These are phyloP conservation scores for Penicillium hesseltinei DNA, from an alignment of 2,329 filamentous ascomycete species.

Conservation along the genomic window DNA sequence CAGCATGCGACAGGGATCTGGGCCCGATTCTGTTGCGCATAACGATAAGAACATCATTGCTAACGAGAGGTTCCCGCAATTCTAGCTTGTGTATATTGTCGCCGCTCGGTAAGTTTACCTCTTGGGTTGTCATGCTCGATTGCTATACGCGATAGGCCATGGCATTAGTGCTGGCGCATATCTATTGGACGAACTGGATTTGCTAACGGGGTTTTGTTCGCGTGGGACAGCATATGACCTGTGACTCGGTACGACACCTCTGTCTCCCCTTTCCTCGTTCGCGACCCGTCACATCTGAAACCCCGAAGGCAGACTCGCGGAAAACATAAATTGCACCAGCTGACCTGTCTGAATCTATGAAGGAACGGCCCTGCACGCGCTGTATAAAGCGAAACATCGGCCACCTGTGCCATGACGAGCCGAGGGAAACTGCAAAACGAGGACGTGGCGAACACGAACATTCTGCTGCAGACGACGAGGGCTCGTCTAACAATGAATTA, in stretches of 20 bases:
- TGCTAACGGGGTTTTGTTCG: conserved; percentile 49
- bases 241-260: conserved; percentile 70
- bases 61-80: conserved; percentile 28
- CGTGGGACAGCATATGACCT: conserved; percentile 78
- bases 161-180: not conserved
- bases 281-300: conserved; percentile 25
- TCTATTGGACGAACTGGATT: conserved; percentile 28
- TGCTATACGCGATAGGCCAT: conserved; percentile 19
- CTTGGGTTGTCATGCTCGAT: conserved; percentile 11
- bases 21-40: conserved; percentile 15
- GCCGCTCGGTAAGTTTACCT: conserved; percentile 73
- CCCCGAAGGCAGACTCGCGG: conserved; percentile 14
- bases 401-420: conserved; percentile 96
- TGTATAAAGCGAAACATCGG: conserved; percentile 99
- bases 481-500: conserved; percentile 45
- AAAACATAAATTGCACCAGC: conserved; percentile 14
- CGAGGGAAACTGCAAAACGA: conserved; percentile 82
- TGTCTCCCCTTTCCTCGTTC: conserved; percentile 15
- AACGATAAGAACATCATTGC: conserved; percentile 21
- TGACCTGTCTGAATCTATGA: conserved; percentile 23
- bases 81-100: conserved; percentile 83
- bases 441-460: conserved; percentile 63
- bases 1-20: conserved; percentile 29
- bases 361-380: conserved; percentile 94
- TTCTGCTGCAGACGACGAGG: conserved; percentile 61